Conservation (phyloP, 2,329 filamentous ascomycete genomes). For the Anthostomella pinea region DNA sequence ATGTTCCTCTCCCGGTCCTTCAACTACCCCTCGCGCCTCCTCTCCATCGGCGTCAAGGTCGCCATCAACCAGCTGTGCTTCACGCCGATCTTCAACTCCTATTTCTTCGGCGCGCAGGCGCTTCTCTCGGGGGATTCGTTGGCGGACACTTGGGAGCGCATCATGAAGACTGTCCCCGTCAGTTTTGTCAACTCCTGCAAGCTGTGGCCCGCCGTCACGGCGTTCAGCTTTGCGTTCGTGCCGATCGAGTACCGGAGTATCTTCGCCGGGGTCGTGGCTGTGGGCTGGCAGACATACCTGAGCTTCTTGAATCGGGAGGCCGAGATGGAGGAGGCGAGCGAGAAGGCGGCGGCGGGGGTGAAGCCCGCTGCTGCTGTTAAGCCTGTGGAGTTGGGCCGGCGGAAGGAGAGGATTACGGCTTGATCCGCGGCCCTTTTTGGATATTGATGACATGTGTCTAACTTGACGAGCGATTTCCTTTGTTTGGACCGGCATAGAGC, state of each 20-base stretch:
- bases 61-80: constrained; percentile 76
- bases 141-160: constrained; percentile 63
- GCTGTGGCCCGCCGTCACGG: constrained; percentile 84
- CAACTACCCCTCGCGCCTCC: constrained; percentile 72
- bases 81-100: constrained; percentile 78
- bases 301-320: constrained; percentile 74
- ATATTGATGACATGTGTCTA: too few species aligned
- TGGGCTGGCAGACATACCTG: constrained; percentile 92
- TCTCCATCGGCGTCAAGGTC: constrained; percentile 75
- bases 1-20: constrained; percentile 77
- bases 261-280: constrained; percentile 74
- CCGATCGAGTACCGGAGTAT: constrained; percentile 75
- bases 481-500: too few species aligned
- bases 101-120: constrained; percentile 80
- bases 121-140: constrained; percentile 67
- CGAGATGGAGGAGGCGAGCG: constrained; percentile 51
- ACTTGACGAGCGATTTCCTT: too few species aligned
- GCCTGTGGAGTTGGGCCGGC: too few species aligned
- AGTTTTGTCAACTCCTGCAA: constrained; percentile 79
- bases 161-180: constrained; percentile 72
- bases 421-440: too few species aligned
- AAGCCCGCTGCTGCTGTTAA: too few species aligned
- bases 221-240: constrained; percentile 83
- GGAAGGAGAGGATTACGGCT: too few species aligned
- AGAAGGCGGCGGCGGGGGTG: too few species aligned